Evolutionary conservation across 768 basidiomycete genomes (phyloP).

Genomic region (Psilocybe sp.): DNA sequence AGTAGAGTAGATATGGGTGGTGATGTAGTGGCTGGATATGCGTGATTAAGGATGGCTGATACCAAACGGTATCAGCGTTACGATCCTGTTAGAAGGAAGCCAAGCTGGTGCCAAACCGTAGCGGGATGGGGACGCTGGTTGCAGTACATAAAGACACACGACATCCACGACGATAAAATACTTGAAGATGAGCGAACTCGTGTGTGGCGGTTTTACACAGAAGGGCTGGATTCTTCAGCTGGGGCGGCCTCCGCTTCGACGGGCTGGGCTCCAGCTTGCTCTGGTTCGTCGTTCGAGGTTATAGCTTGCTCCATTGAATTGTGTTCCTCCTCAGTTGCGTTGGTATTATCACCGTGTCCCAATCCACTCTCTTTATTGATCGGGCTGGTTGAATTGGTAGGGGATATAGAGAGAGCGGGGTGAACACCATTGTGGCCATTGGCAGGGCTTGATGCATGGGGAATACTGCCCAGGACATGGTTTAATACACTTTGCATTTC

Average conservation of each 20-base stretch:
- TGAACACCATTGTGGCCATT: constrained; percentile 46
- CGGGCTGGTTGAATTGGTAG: constrained; percentile 67
- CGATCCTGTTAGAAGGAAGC: constrained; percentile 10
- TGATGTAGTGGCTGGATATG: constrained; percentile 18
- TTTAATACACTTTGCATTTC: constrained; percentile 14
- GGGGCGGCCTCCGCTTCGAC: constrained; percentile 5
- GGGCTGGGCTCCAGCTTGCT: constrained; percentile 2
- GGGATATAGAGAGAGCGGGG: constrained; percentile 65
- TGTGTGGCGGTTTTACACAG: constrained; percentile 5
- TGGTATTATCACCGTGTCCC: constrained; percentile 35
- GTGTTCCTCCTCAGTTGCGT: constrained; percentile 26
- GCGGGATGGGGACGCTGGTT: constrained; percentile 13
- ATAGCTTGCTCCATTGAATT: constrained; percentile 1
- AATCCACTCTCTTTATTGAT: constrained; percentile 62
- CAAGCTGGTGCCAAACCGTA: constrained; percentile 12
- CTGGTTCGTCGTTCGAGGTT: constrained; percentile 4
- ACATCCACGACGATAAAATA: not conserved
- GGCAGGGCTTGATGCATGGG: constrained; percentile 77
- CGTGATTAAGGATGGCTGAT: constrained; percentile 13
- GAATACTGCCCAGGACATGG: constrained; percentile 56
- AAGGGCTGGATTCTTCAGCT: constrained; percentile 2
- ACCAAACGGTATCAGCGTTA: constrained; percentile 8
- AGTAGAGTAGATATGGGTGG: constrained; percentile 27
- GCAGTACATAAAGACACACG: constrained; percentile 14
- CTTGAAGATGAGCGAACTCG: too few relatives aligned